Evolutionary conservation across 306 rosid species (phyloP).

Genomic region (Vigna radiata): DNA sequence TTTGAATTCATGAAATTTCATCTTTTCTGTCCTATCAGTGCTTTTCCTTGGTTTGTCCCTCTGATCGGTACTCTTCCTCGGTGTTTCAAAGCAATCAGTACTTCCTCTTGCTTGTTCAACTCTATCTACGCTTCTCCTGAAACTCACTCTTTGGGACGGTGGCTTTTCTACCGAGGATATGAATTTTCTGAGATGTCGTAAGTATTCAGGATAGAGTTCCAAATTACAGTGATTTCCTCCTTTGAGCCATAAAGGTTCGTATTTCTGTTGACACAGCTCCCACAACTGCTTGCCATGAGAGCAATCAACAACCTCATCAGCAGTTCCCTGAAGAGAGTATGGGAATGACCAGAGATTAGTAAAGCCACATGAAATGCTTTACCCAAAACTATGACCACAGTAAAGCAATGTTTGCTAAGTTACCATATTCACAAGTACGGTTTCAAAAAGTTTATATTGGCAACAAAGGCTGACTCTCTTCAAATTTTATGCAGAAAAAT

Average conservation of each 20-base stretch:
- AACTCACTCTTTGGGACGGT: constrained; percentile 63
- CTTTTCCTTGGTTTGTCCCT: constrained; percentile 84
- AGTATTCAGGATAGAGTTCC: constrained; percentile 80
- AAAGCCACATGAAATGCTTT: constrained; percentile 31
- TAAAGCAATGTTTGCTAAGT: constrained; percentile 10
- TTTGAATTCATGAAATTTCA: constrained; percentile 65
- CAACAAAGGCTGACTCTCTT: constrained; percentile 8
- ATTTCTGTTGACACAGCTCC: constrained; percentile 87
- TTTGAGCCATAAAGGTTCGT: constrained; percentile 89
- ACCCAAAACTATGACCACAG: background rate
- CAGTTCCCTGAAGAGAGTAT: constrained; percentile 69
- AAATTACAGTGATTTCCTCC: constrained; percentile 95
- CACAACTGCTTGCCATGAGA: constrained; percentile 92
- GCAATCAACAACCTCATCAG: constrained; percentile 87
- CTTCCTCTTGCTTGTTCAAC: constrained; percentile 68
- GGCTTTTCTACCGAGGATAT: constrained; percentile 65
- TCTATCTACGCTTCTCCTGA: constrained; percentile 70
- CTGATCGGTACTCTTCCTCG: constrained; percentile 79
- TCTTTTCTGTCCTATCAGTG: constrained; percentile 67
- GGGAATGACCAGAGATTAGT: constrained; percentile 15
- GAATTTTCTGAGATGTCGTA: constrained; percentile 77
- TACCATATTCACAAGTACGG: constrained; percentile 2
- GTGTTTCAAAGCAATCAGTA: constrained; percentile 64
- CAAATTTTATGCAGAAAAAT: constrained; percentile 20
- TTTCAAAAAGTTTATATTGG: constrained; percentile 8